phyloP scores from a whole-genome alignment of 2,329 filamentous ascomycete species.

The Pezicula carpinea region DNA sequence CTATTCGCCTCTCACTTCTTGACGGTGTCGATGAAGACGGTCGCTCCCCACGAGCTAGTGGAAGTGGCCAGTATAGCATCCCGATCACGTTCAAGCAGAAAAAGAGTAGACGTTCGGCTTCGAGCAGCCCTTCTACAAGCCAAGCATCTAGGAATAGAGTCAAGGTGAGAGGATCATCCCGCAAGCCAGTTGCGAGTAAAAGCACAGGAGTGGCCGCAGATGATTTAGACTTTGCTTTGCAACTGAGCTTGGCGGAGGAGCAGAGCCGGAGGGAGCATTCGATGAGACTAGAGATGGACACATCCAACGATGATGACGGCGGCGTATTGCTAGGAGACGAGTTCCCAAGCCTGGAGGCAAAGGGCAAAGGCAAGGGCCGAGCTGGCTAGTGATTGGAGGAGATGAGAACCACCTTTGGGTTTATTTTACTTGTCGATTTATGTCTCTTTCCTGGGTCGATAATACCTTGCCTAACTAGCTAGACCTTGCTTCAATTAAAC shows the following conservation, averaged over 20 bases:
- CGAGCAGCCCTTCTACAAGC: constrained; percentile 32
- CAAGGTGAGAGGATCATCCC: constrained; percentile 4
- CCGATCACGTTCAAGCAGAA: constrained; percentile 44
- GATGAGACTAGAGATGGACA: constrained; percentile 22
- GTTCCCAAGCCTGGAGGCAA: constrained; percentile 33
- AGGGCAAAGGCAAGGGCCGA: constrained; percentile 40
- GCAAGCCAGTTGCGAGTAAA: neutral
- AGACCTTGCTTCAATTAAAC: too few relatives aligned
- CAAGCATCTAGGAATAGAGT: constrained; percentile 21
- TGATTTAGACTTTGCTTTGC: constrained; percentile 56
- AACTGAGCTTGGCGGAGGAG: constrained; percentile 55
- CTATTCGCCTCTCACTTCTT: constrained; percentile 56
- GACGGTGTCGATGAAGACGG: constrained; percentile 47
- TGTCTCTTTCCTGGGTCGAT: neutral
- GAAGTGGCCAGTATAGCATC: constrained; percentile 46
- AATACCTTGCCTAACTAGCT: too few relatives aligned
- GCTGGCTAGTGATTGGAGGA: constrained; percentile 1
- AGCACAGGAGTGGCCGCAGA: constrained; percentile 32
- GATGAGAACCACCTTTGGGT: neutral
- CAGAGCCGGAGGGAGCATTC: constrained; percentile 29
- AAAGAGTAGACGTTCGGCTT: constrained; percentile 35
- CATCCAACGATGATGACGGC: constrained; percentile 11
- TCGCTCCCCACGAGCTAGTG: constrained; percentile 40
- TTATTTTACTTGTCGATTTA: neutral
- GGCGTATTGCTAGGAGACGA: constrained; percentile 27